A percentile compares a stretch with the other conserved stretches of the same genome.
Conservation (phyloP, 2,329 filamentous ascomycete genomes). For the Trichoderma sp. region DNA sequence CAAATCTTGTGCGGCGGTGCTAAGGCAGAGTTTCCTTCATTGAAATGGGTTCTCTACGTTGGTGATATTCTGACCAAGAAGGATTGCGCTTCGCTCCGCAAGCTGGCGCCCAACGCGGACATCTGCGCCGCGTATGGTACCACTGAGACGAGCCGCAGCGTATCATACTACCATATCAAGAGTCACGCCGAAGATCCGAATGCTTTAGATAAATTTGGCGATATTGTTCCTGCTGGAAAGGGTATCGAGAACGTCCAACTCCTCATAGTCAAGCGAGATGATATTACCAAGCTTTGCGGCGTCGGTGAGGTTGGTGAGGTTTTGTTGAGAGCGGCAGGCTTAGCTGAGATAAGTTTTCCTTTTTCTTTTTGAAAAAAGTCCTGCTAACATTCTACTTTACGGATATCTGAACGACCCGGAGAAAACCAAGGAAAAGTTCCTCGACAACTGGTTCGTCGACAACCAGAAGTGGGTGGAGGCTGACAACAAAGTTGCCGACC, state of each 20-base stretch:
- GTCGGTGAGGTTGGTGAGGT: conserved; percentile 85
- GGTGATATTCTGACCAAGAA: conserved; percentile 85
- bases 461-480: conserved; percentile 65
- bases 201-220: conserved; percentile 48
- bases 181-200: conserved; percentile 62
- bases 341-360: conserved; percentile 59
- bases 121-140: conserved; percentile 89
- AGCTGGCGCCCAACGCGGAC: conserved; percentile 72
- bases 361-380: not conserved
- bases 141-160: conserved; percentile 79
- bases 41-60: conserved; percentile 86
- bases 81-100: conserved; percentile 76
- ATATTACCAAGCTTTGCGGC: conserved; percentile 68
- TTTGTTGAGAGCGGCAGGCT: conserved; percentile 76
- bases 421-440: conserved; percentile 73
- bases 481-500: conserved; percentile 51
- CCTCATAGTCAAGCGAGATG: conserved; percentile 73
- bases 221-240: conserved; percentile 78
- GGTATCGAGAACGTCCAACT: conserved; percentile 91
- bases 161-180: conserved; percentile 70
- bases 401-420: conserved; percentile 66
- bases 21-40: conserved; percentile 70
- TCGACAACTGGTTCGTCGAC: conserved; percentile 85
- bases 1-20: conserved; percentile 90
- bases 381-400: conserved; percentile 15